phyloP scores from a whole-genome alignment of 2,329 filamentous ascomycete species.

The Alternaria atra region DNA sequence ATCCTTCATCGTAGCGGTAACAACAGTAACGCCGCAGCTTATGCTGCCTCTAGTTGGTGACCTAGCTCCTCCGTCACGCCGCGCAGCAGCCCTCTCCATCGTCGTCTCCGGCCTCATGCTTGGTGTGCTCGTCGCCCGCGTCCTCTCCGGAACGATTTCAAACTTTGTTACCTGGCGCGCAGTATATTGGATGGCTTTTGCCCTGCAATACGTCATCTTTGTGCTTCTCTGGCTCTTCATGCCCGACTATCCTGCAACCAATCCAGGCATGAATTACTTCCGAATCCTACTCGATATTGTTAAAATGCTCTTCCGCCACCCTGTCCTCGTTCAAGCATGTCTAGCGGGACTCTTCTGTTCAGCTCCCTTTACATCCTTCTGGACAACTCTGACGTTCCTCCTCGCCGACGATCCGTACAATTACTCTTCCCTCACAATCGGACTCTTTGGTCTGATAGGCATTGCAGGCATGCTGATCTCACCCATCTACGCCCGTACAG shows the following conservation, averaged over 20 bases:
- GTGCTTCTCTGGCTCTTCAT: conserved; percentile 74
- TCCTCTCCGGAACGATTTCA: conserved; percentile 78
- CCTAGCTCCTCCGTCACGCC: conserved; percentile 73
- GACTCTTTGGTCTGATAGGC: conserved; percentile 81
- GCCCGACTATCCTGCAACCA: conserved; percentile 82
- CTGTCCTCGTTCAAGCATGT: conserved; percentile 74
- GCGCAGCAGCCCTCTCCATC: conserved; percentile 75
- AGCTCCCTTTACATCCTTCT: conserved; percentile 71
- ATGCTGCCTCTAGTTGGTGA: conserved; percentile 85
- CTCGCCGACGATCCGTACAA: conserved; percentile 74
- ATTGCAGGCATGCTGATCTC: conserved; percentile 73
- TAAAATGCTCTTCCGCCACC: conserved; percentile 69
- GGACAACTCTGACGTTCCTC: conserved; percentile 82
- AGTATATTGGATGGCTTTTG: conserved; percentile 81
- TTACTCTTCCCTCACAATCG: conserved; percentile 73
- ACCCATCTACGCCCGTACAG: conserved; percentile 73
- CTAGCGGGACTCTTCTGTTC: conserved; percentile 71
- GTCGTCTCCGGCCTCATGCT: conserved; percentile 79
- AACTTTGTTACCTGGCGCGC: conserved; percentile 78
- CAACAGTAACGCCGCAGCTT: conserved; percentile 76
- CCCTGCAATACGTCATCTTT: conserved; percentile 73
- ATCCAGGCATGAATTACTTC: conserved; percentile 73
- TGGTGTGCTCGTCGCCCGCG: conserved; percentile 77
- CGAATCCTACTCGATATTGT: conserved; percentile 71
- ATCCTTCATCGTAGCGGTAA: conserved; percentile 77